Base-by-base conservation (phyloP, 345 rosid genomes). In the Mercurialis annua region DNA sequence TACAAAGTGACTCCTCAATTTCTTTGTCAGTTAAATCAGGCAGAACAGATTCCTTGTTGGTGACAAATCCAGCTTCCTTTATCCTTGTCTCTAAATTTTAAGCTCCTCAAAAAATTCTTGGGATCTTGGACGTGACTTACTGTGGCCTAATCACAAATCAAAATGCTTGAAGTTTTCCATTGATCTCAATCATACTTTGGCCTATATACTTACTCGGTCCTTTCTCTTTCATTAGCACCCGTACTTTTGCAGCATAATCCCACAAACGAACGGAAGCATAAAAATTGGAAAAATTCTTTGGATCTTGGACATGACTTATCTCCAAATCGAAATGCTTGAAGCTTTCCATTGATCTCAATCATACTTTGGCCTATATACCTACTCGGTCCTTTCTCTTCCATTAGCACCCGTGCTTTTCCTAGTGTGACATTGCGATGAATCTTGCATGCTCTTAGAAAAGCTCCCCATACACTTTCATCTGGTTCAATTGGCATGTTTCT, bases 401-500 rank as follows among this genome's bases (percentile, higher is more conserved):
- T 84, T 79, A 16, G 96, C 92, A 43, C 89, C 89, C n/a, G n/a
- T 53, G 78, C 75, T 73, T 89, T 89, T 67, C 90, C 96, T 14
- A 85, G 68, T 20, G 70, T 62, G 66, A 87, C 86, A 50, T 80
- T 73, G 53, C 85, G 83, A 72, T 87, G 84, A 69, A 81, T 81
- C 74, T 87, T 82, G 81, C 92, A 84, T 20, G 89, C 90, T 67
- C 84, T 87, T 57, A 87, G 65, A 59, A 85, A 83, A 10, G 90
- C 89, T 66, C 90, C 89, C 92, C 92, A 84, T 9, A 85, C 81
- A 5, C 87, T 77, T 47, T 77, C 75, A 59, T 85, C 83, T 0
- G 90, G 90, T 59, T 85, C 89, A 56, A 85, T 58, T 5, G 86
- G 85, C 92, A 85, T 87, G 47, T 70, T 69, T 75, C 43, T 76